These are phyloP conservation scores for Miscanthus sacchariflorus DNA, from an alignment of 202 grass and related monocot genomes.

Conservation along the genomic window DNA sequence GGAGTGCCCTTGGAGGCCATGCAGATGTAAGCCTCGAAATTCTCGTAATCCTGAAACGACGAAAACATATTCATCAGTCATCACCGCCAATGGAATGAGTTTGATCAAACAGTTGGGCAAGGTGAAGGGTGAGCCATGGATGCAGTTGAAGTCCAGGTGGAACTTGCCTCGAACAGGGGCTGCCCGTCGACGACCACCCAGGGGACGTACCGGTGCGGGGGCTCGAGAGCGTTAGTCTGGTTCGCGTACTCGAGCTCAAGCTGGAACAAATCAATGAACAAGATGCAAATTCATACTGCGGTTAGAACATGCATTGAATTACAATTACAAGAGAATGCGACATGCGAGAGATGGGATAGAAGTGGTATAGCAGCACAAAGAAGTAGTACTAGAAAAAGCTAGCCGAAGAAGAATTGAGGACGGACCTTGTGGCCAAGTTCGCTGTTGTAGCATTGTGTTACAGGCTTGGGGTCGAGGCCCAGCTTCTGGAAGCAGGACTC, in stretches of 20 bases:
- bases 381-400: not conserved
- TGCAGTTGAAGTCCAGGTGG: not conserved
- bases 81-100: not conserved
- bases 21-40: conserved; percentile 76
- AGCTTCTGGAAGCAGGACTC: conserved; percentile 76
- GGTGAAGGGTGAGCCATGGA: not conserved
- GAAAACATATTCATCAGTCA: not conserved
- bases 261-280: conserved; percentile 45
- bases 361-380: not conserved
- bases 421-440: conserved; percentile 70
- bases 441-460: conserved; percentile 70
- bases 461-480: conserved; percentile 64
- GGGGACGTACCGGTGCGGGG: conserved; percentile 84
- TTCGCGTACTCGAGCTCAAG: conserved; percentile 78
- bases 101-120: not conserved
- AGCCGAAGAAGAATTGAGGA: not conserved
- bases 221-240: conserved; percentile 71
- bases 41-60: conserved; percentile 71
- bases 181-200: conserved; percentile 93
- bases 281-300: not conserved
- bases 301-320: not conserved
- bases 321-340: not conserved
- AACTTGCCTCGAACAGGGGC: conserved; percentile 71
- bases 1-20: conserved; percentile 79
- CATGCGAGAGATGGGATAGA: not conserved